Percentiles rank a stretch among this genome's conserved stretches.
Evolutionary conservation across 1,284 basidiomycete genomes (phyloP).

Genomic region (Fomitopsis palustris): DNA sequence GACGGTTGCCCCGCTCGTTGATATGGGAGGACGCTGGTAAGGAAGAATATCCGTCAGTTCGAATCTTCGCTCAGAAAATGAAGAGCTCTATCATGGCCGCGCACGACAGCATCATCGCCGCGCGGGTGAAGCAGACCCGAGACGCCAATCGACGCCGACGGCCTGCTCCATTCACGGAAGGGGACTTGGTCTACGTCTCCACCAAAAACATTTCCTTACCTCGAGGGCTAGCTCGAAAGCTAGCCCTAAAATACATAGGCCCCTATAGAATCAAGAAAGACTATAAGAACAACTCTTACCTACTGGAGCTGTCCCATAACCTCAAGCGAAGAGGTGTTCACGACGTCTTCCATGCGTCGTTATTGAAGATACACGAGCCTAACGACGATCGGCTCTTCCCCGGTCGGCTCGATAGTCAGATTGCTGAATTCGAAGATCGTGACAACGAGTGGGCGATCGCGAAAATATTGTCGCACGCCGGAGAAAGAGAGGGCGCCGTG

Average conservation of each 20-base stretch:
- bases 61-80: constrained; percentile 1
- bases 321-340: constrained; percentile 25
- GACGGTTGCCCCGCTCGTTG: constrained; percentile 2
- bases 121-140: constrained; percentile 5
- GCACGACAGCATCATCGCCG: constrained; percentile 7
- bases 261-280: constrained; percentile 11
- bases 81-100: constrained; percentile 3
- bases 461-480: constrained; percentile 23
- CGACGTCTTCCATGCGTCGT: constrained; percentile 27
- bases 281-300: constrained; percentile 13
- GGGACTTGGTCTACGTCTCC: constrained; percentile 32
- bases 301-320: constrained; percentile 23
- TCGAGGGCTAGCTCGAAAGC: constrained; percentile 19
- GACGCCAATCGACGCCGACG: constrained; percentile 7
- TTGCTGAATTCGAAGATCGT: constrained; percentile 9
- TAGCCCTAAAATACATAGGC: constrained; percentile 27
- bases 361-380: constrained; percentile 24
- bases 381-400: constrained; percentile 31
- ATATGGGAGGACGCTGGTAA: background rate
- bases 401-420: constrained; percentile 15
- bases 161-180: constrained; percentile 10
- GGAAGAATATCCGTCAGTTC: constrained; percentile 4
- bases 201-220: constrained; percentile 28
- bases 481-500: constrained; percentile 15
- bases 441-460: constrained; percentile 30